Conservation (phyloP, 306 rosid genomes). For the Corylus avellana region DNA sequence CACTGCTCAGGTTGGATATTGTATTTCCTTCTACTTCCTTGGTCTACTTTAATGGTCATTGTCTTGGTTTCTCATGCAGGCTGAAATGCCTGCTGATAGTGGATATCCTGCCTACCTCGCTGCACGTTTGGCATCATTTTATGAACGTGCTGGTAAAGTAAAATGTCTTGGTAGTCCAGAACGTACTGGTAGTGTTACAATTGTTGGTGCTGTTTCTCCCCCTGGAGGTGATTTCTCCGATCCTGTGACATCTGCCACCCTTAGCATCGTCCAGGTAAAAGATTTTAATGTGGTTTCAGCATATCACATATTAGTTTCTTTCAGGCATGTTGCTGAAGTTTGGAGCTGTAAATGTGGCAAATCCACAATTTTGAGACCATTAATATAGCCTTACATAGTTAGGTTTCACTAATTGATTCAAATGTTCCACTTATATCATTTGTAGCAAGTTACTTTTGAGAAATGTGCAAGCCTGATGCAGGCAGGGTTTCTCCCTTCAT, state of each 20-base stretch:
- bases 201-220: conserved; percentile 99
- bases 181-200: conserved; percentile 97
- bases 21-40: conserved; percentile 6
- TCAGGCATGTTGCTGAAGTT: neutral
- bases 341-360: neutral
- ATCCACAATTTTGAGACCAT: conserved; percentile 3
- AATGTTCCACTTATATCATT: neutral
- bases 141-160: conserved; percentile 99
- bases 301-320: neutral
- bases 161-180: conserved; percentile 99
- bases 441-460: neutral
- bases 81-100: conserved; percentile 99
- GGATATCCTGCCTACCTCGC: conserved; percentile 99
- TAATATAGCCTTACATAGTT: neutral
- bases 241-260: conserved; percentile 99
- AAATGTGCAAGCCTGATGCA: neutral
- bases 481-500: neutral
- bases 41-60: conserved; percentile 18
- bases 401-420: neutral
- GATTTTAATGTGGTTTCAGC: neutral
- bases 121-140: conserved; percentile 98
- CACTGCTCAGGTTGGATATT: neutral
- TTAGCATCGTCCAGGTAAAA: conserved; percentile 95
- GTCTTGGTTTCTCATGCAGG: conserved; percentile 48
- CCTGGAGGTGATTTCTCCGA: conserved; percentile 99